Conservation (phyloP, 1,284 basidiomycete genomes). For the Xerocomus subilludens region DNA sequence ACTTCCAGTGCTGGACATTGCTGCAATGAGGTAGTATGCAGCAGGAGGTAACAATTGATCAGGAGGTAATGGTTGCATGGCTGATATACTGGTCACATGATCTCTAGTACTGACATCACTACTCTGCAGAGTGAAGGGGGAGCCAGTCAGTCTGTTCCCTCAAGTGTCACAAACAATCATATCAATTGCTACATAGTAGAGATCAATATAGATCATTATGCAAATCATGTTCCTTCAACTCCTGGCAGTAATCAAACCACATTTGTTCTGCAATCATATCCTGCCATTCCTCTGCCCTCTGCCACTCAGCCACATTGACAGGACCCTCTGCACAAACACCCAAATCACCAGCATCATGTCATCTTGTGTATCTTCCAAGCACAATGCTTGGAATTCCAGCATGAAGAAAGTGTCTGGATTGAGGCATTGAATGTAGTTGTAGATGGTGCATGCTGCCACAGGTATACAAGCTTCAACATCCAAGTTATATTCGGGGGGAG, state of each 20-base stretch:
- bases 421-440: neutral
- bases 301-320: neutral
- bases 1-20: neutral
- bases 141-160: too few relatives aligned
- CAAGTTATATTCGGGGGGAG: constrained; percentile 46
- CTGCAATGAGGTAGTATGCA: too few relatives aligned
- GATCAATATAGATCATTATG: neutral
- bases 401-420: neutral
- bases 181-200: too few relatives aligned
- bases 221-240: neutral
- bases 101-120: too few relatives aligned
- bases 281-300: neutral
- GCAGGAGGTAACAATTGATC: too few relatives aligned
- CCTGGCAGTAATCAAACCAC: neutral
- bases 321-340: neutral
- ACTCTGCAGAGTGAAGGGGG: too few relatives aligned
- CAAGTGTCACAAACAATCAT: too few relatives aligned
- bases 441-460: neutral
- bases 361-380: neutral
- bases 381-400: neutral
- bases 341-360: neutral
- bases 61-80: too few relatives aligned
- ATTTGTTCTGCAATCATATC: neutral
- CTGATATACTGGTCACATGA: too few relatives aligned
- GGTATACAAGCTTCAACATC: constrained; percentile 21